Base-by-base conservation (phyloP, 495 filamentous ascomycete species). In the Trichoderma erinaceum region DNA sequence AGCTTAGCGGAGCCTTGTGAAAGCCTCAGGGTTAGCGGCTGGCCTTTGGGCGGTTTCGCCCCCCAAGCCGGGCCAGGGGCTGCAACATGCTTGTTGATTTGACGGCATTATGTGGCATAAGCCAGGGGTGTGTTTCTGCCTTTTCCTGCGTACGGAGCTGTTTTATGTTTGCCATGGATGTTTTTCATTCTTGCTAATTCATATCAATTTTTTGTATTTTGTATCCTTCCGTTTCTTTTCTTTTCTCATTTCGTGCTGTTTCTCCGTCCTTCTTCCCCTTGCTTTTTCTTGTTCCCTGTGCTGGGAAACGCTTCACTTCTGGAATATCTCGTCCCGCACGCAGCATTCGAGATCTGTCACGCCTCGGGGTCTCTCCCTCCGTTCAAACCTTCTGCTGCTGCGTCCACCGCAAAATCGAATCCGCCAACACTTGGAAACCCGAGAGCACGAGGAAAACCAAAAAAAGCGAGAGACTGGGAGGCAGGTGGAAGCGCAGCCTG, bases 1-100 rank as follows among this genome's bases (percentile, higher is more conserved):
- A 48, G 44, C 44, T 4, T 5, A 29, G 56, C 56, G 27, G 56
- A 27, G 27, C 56, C 27, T 61, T 61, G 23, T 25, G 56, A 61
- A 7, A 61, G 56, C 56, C 25, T 61, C 56, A 61, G 56, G 56
- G 56, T 27, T 61, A 61, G 56, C 56, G 56, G 50, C 50, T 56
- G 4, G 35, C 44, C 44, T 48, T n/a, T 0, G 15, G 15, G 5
- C 5, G 29, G 4, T 15, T 15, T 15, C 4, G 44, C 44, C 44
- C 44, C 44, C 44, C 13, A 48, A n/a, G 44, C 44, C 13, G n/a
- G 44, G 56, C 56, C 56, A 61, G 56, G 56, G 56, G 56, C 56
- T 61, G n/a, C 50, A 56, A 25, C 50, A 56, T 56, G 50, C 50
- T 56, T 56, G 25, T 56, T 56, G 50, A 56, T 56, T 25, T n/a